Evolutionary conservation across 345 rosid species (phyloP).

Genomic region (Pelargonium nanum): DNA sequence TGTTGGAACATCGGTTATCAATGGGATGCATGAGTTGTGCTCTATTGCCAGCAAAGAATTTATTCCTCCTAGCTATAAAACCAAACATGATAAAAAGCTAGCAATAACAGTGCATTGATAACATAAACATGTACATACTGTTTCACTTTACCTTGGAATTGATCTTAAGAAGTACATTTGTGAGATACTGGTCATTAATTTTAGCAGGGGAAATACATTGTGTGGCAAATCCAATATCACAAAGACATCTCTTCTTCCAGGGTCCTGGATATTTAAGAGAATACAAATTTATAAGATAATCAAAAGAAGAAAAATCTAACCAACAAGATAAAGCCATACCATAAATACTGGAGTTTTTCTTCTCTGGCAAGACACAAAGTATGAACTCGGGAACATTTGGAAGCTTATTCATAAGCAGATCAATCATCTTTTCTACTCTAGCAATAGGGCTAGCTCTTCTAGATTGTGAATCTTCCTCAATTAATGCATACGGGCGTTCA

Average conservation of each 20-base stretch:
- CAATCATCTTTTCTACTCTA: constrained; percentile 78
- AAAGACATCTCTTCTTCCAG: constrained; percentile 72
- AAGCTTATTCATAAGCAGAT: constrained; percentile 43
- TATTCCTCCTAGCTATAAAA: constrained; percentile 76
- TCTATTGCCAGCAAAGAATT: constrained; percentile 77
- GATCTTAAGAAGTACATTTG: constrained; percentile 81
- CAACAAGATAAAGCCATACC: constrained; percentile 31
- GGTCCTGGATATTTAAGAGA: constrained; percentile 45
- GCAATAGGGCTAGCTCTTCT: constrained; percentile 39
- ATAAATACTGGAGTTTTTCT: constrained; percentile 71
- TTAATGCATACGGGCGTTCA: constrained; percentile 56
- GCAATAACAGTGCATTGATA: not conserved
- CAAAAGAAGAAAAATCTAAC: not conserved
- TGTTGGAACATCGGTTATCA: constrained; percentile 60
- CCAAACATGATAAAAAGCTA: constrained; percentile 10
- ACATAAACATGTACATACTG: not conserved
- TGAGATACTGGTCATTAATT: constrained; percentile 72
- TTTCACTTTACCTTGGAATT: constrained; percentile 57
- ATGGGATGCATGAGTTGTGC: constrained; percentile 34
- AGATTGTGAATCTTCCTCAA: constrained; percentile 60
- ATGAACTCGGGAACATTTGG: constrained; percentile 48
- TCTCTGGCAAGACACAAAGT: constrained; percentile 70
- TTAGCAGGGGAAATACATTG: constrained; percentile 72
- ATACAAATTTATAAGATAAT: constrained; percentile 7
- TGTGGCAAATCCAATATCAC: constrained; percentile 60